Evolutionary conservation across 768 basidiomycete genomes (phyloP).

Genomic region (Galerina marginata): DNA sequence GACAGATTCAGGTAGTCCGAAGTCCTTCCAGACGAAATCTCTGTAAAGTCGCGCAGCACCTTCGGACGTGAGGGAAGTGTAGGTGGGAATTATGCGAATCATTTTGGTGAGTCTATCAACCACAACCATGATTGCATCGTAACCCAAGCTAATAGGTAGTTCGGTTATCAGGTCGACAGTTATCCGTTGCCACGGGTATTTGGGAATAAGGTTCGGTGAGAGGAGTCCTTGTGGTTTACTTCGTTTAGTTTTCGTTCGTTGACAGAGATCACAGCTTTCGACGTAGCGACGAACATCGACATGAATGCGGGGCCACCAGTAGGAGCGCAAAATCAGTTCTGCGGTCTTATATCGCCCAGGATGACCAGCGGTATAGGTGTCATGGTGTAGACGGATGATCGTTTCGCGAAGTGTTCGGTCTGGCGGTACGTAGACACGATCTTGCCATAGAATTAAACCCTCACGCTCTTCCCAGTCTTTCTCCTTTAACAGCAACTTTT

Average conservation of each 20-base stretch:
- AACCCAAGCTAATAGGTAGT: not conserved
- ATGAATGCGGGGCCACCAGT: not conserved
- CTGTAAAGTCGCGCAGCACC: constrained; percentile 26
- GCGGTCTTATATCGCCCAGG: not conserved
- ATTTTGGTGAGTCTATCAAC: constrained; percentile 13
- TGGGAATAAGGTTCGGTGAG: not conserved
- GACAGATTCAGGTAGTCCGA: too few species aligned
- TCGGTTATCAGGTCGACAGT: not conserved
- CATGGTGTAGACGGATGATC: not conserved
- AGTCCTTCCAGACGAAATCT: constrained; percentile 17
- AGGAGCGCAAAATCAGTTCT: too few species aligned
- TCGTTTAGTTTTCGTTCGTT: not conserved
- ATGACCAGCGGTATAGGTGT: not conserved
- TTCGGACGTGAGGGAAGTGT: constrained; percentile 24
- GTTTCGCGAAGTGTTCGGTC: not conserved
- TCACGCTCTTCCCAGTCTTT: too few species aligned
- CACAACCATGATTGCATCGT: constrained; percentile 10
- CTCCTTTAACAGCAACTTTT: too few species aligned
- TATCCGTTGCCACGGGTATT: not conserved
- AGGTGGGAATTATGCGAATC: constrained; percentile 1
- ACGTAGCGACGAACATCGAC: not conserved
- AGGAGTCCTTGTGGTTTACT: constrained; percentile 1
- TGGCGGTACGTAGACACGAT: not conserved
- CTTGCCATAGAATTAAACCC: not conserved
- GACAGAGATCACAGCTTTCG: constrained; percentile 5